Evolutionary conservation across 129 eudicot species (phyloP).

Genomic region (Flaveria bidentis): DNA sequence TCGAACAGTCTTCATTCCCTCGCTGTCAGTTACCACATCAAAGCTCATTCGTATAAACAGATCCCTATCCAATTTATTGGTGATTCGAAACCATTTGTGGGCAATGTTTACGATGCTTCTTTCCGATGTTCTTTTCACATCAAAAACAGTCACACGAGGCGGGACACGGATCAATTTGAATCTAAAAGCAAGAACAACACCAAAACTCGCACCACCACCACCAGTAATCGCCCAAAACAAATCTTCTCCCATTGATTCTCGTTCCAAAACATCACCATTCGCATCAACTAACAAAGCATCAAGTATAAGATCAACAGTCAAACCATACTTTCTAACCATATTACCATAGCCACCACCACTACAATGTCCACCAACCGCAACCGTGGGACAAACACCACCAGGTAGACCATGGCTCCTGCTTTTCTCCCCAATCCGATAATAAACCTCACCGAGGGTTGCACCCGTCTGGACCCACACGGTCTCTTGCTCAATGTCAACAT

Average conservation of each 20-base stretch:
- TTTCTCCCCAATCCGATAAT: not conserved
- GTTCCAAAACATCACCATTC: not conserved
- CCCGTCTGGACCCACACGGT: not conserved
- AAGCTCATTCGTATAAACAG: not conserved
- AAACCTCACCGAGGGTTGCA: not conserved
- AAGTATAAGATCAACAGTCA: not conserved
- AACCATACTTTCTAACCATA: not conserved
- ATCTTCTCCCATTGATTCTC: not conserved
- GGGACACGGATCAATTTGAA: not conserved
- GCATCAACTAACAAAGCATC: not conserved
- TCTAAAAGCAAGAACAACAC: not conserved
- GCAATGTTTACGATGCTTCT: not conserved
- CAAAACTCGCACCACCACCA: conserved; percentile 7
- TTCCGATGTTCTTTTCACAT: not conserved
- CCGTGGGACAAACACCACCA: not conserved
- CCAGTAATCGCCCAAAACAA: conserved; percentile 4
- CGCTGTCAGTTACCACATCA: not conserved
- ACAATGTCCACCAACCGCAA: not conserved
- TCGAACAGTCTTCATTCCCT: not conserved
- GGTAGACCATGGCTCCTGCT: not conserved
- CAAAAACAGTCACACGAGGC: not conserved
- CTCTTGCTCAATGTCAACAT: not conserved
- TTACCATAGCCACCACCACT: conserved; percentile 8
- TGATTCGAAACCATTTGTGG: not conserved
- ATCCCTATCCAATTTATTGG: not conserved